Base-by-base conservation (phyloP, 345 rosid genomes). In the Kernera saxatilis region DNA sequence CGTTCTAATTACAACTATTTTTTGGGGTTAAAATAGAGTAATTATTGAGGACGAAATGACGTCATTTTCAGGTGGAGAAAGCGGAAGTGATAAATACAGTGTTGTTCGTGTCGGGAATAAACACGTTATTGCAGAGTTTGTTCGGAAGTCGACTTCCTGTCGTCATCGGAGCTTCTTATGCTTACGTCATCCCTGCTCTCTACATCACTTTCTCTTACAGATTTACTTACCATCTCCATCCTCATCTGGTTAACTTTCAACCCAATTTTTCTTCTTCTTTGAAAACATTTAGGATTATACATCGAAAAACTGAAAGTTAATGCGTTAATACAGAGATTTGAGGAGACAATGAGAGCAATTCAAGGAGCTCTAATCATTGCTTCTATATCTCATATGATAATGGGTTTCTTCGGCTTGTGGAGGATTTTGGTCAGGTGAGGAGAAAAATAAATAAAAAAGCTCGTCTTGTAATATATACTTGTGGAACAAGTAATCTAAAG, bases 371-470 rank as follows among this genome's bases (percentile, higher is more conserved):
- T 88, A 4, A 81, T 91, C 27, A 58, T 91, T 40, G 94, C 94
- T 11, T 84, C 96, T 2, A n/a, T 87, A 48, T 52, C 43, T 49
- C 91, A 85, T 77, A 70, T 84, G 80, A 60, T 84, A 8, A 52
- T 89, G 33, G 98, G 98, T 17, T 89, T 89, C 80, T 81, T 89
- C 3, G 98, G 98, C 29, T 82, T 93, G 60, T 87, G 96, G 87
- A 85, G 97, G 58, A 80, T 91, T 57, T 80, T 89, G 9, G 74
- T 80, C 30, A 84, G 91, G 97, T 88, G 9, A 5, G 62, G n/a
- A 55, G 25, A 40, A 52, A 14, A 14, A 37, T 2, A 3, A 0
- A 6, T 12, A 8, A 33, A 12, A 50, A n/a, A n/a, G 2, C 5
- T 37, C 8, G 33, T 46, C 8, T 10, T 54, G 25, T 15, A 15